Conservation (phyloP, 2,329 filamentous ascomycete genomes). For the Fusarium veterinarium region DNA sequence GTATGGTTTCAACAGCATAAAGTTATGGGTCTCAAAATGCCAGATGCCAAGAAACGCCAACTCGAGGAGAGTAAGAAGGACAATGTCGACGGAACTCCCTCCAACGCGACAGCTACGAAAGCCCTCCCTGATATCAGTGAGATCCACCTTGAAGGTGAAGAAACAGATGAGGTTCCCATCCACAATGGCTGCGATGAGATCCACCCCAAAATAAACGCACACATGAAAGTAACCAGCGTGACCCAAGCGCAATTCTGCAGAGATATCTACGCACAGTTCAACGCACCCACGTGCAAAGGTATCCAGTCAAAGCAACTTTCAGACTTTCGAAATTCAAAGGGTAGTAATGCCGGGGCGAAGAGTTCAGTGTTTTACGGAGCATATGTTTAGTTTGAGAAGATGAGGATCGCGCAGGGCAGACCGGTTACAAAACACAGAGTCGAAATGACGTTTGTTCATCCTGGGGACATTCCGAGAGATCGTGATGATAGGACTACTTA, state of each 20-base stretch:
- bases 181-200: slow-evolving; percentile 15
- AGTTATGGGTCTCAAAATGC: slow-evolving; percentile 6
- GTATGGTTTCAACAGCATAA: slow-evolving; percentile 12
- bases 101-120: background rate
- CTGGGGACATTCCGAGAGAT: background rate
- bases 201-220: slow-evolving; percentile 12
- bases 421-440: background rate
- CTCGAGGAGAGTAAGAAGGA: background rate
- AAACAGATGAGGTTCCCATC: background rate
- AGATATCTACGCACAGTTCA: background rate
- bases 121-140: background rate
- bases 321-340: background rate
- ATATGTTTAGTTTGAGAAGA: slow-evolving; percentile 23
- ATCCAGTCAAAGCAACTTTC: slow-evolving; percentile 17
- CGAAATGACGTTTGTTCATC: background rate
- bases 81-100: background rate
- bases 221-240: background rate
- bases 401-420: slow-evolving; percentile 10
- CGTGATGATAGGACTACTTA: background rate
- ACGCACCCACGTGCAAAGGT: slow-evolving; percentile 3
- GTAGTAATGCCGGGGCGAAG: background rate
- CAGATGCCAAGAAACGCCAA: slow-evolving; percentile 1
- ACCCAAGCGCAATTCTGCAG: slow-evolving; percentile 13
- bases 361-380: slow-evolving; percentile 4
- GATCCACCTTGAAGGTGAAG: background rate